Base-by-base conservation (phyloP, 108 stramenopile genomes). In the Schizochytrium sp. region DNA sequence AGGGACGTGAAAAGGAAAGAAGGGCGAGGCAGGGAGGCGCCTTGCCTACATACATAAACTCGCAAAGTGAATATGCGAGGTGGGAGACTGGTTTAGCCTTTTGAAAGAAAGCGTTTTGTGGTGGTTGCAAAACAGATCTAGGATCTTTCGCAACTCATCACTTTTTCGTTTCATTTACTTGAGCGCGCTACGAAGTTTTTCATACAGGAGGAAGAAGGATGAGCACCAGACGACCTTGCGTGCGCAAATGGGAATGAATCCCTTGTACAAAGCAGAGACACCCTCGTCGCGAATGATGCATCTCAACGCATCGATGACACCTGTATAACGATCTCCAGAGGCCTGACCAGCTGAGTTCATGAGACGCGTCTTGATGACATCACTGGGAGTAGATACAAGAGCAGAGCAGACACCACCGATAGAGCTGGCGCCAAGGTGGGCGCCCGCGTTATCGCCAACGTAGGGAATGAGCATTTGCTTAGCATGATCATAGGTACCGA, bases 311-410 rank as follows among this genome's bases (percentile, higher is more conserved):
- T 19, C 19, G 5, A 61, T 4, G 64, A 88, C 4, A n/a, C 57
- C 57, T 44, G 44, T 12, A 46, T 89, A 83, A 0, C 53, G 76
- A 55, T 83, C 76, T n/a, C 76, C 76, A 28, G 50, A 15, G 12
- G 38, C 15, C 12, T 61, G 73, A 45, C 89, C 89, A 38, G 89
- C 89, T 19, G 72, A n/a, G 45, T 64, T 72, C 89, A 69, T 64
- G 41, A 89, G 45, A 0, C 89, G 69, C 41, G 89, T 89, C 28
- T 89, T 89, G 55, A 89, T 64, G 55, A 89, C 89, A 38, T 89
- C 89, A 17, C 47, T 61, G 56, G 72, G 72, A 15, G 69, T 89
- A 0, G 89, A 89, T 3, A 56, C 53, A 46, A 72, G 40, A 28
- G 89, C 69, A 13, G 89, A 89, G 10, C 47, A 60, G 76, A 89